Conservation (phyloP, 1,284 basidiomycete genomes). For the Trametes pubescens region DNA sequence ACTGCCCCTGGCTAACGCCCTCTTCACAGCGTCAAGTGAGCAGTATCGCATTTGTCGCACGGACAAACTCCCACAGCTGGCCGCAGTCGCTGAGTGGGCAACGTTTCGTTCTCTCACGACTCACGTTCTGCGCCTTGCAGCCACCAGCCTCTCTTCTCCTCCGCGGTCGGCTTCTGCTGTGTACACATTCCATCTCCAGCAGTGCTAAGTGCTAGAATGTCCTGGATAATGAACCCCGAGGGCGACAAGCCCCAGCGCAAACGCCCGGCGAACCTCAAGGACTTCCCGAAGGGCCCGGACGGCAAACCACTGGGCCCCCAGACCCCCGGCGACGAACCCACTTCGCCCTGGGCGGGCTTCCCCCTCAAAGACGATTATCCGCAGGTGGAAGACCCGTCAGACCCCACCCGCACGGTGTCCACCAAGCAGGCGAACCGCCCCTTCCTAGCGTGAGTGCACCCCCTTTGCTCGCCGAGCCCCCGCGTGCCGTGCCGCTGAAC, state of each 20-base stretch:
- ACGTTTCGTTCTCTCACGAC: conserved; percentile 19
- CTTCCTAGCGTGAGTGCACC: conserved; percentile 73
- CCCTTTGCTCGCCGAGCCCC: neutral
- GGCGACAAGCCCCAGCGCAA: conserved; percentile 46
- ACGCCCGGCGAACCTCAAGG: conserved; percentile 38
- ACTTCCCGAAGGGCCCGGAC: conserved; percentile 28
- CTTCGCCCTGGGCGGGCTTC: conserved; percentile 40
- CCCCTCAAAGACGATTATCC: conserved; percentile 47
- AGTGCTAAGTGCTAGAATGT: conserved; percentile 45
- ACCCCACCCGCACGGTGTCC: conserved; percentile 71
- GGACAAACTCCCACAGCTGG: conserved; percentile 3
- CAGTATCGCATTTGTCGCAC: conserved; percentile 7
- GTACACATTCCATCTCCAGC: conserved; percentile 4
- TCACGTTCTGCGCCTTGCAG: neutral
- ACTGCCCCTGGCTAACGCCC: neutral
- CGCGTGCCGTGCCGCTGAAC: conserved; percentile 15
- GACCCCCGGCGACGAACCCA: conserved; percentile 34
- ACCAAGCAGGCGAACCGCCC: conserved; percentile 83
- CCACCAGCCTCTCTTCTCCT: conserved; percentile 16
- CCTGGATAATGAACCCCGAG: conserved; percentile 61
- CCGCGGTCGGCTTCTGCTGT: conserved; percentile 18
- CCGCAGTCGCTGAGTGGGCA: conserved; percentile 10
- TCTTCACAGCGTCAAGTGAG: neutral
- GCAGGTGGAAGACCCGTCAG: conserved; percentile 62
- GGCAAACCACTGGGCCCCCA: conserved; percentile 29